Evolutionary conservation across 345 rosid species (phyloP), one percentile per base, ranked within the genome.

Genomic region (Excoecaria cochinchinensis): DNA sequence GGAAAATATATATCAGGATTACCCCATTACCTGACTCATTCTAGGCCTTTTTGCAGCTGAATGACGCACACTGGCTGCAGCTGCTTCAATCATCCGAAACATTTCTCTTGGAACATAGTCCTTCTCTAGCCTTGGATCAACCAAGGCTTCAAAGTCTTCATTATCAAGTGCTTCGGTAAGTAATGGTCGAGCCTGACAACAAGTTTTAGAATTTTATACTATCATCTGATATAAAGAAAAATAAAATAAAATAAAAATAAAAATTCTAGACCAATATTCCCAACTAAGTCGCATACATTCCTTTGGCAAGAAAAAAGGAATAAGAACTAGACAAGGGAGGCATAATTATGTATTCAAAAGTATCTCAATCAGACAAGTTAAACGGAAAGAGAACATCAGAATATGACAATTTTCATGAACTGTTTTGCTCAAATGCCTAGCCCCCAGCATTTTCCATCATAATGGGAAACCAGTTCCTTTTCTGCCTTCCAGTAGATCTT

Each of bases 41-140:
- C 88, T 83, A 8, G 98, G 99, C 84, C 99, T 88, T 81, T 84
- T 95, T 15, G 85, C 71, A 77, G 90, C 97, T 53, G 97, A 95
- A 85, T 95, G 97, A 9, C 99, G 93, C 14, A 95, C 90, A 21
- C 97, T 93, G 40, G 99, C 99, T 51, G 98, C 98, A 14, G 99
- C 99, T 36, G 99, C 98, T 85, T 93, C 98, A 16, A 91, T 88
- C 97, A 95, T 93, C 65, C 97, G 83, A 67, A 95, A 91, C 95
- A 95, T 86, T 86, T 95, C 98, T 40, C 80, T 75, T 2, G 80
- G 83, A 31, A 89, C 76, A 44, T 89, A 95, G 71, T 89, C 86
- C 68, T 82, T 84, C 76, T 80, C 89, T 71, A 95, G 85, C 86
- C 85, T 90, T 3, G 86, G 85, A 81, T 95, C 99, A 1, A 86